Evolutionary conservation across 2,329 filamentous ascomycete genomes (phyloP).

Genomic region (Thermothelomyces thermophilus): DNA sequence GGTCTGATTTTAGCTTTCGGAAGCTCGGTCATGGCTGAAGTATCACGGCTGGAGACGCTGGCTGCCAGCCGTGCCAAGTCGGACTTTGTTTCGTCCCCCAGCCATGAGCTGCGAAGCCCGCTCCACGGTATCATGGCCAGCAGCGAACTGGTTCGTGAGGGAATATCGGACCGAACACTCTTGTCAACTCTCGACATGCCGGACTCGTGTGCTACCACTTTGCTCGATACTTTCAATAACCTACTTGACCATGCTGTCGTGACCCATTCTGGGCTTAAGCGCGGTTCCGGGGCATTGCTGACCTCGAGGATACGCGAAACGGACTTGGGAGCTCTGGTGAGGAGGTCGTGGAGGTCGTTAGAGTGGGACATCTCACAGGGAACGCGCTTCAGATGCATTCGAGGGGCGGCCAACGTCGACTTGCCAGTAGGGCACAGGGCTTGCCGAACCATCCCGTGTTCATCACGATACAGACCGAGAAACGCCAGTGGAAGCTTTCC

Average conservation of each 20-base stretch:
- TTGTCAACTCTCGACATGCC: constrained; percentile 40
- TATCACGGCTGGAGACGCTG: constrained; percentile 38
- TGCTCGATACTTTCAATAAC: constrained; percentile 42
- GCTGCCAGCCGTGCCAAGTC: constrained; percentile 40
- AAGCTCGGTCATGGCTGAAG: constrained; percentile 49
- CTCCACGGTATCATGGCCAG: constrained; percentile 51
- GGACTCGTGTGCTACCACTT: constrained; percentile 42
- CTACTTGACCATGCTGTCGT: constrained; percentile 22
- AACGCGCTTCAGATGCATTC: constrained; percentile 13
- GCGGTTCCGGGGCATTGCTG: not conserved
- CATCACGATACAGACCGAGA: constrained; percentile 15
- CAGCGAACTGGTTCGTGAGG: constrained; percentile 44
- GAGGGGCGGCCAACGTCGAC: not conserved
- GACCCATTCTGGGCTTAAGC: constrained; percentile 6
- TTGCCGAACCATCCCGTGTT: constrained; percentile 8
- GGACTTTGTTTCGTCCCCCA: constrained; percentile 51
- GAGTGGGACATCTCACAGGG: constrained; percentile 16
- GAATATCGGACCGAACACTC: constrained; percentile 35
- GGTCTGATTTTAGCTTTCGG: constrained; percentile 42
- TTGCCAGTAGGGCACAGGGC: not conserved
- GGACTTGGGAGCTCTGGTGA: constrained; percentile 18
- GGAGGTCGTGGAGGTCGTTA: constrained; percentile 21
- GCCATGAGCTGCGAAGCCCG: constrained; percentile 50
- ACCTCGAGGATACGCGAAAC: not conserved
- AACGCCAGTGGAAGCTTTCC: constrained; percentile 9